Evolutionary conservation across 176 grass and related monocot genomes (phyloP).

Genomic region (Aegilops bicornis): DNA sequence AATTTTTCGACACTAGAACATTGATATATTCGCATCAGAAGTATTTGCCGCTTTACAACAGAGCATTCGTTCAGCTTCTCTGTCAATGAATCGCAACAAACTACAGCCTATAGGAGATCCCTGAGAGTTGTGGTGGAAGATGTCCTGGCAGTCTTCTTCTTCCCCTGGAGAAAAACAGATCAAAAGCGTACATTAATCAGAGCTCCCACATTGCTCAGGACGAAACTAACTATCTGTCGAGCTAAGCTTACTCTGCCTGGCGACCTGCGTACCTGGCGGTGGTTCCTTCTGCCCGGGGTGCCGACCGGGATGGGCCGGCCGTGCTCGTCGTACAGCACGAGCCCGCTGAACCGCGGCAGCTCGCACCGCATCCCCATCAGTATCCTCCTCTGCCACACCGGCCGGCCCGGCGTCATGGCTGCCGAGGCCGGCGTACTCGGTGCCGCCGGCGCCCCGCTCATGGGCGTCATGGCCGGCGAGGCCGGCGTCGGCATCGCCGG

Average conservation of each 20-base stretch:
- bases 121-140: conserved; percentile 32
- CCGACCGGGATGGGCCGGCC: conserved; percentile 9
- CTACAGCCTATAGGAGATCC: conserved; percentile 31
- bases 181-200: too few species aligned
- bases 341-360: conserved; percentile 48
- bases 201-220: too few species aligned
- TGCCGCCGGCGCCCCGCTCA: conserved; percentile 8
- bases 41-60: background rate
- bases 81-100: background rate
- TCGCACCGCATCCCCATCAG: conserved; percentile 49
- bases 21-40: background rate
- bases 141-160: conserved; percentile 6
- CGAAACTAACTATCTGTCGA: background rate
- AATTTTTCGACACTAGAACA: background rate
- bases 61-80: background rate
- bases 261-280: background rate
- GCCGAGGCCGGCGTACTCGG: background rate
- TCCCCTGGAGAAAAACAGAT: conserved; percentile 18
- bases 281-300: conserved; percentile 18
- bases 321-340: conserved; percentile 48
- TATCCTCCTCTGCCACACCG: conserved; percentile 51
- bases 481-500: background rate
- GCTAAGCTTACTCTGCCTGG: background rate
- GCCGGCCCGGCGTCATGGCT: conserved; percentile 37
- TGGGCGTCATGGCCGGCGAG: background rate